Evolutionary conservation across 495 filamentous ascomycete species (phyloP).

Genomic region (Parathielavia appendiculata): DNA sequence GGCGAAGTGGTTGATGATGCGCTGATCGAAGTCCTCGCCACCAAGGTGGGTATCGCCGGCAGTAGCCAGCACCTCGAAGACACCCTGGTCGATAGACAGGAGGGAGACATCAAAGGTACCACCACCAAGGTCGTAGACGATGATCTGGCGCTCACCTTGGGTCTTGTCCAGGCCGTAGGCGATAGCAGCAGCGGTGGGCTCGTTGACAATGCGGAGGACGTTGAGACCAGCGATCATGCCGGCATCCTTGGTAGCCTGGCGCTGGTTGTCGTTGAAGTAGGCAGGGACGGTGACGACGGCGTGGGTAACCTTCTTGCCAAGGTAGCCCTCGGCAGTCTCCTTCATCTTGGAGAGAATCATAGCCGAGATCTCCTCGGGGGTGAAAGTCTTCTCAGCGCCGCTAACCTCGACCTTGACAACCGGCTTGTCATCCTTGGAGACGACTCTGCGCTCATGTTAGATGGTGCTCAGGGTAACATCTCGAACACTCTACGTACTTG

Average conservation of each 20-base stretch:
- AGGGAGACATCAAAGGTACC: constrained; percentile 99
- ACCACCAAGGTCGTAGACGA: constrained; percentile 98
- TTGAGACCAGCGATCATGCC: constrained; percentile 92
- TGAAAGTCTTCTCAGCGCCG: constrained; percentile 69
- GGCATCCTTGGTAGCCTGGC: constrained; percentile 97
- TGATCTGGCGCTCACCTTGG: constrained; percentile 81
- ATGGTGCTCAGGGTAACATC: neutral
- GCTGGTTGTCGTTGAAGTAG: constrained; percentile 99
- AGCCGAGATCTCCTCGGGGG: constrained; percentile 81
- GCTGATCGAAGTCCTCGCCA: constrained; percentile 99
- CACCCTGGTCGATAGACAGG: constrained; percentile 91
- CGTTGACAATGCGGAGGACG: constrained; percentile 96
- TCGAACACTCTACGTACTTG: constrained; percentile 41
- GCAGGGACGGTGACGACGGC: constrained; percentile 96
- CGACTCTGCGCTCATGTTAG: constrained; percentile 43
- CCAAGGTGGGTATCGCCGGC: constrained; percentile 99
- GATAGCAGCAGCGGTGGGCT: constrained; percentile 83
- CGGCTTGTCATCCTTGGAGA: constrained; percentile 77
- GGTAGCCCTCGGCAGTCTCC: constrained; percentile 88
- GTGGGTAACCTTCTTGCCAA: constrained; percentile 93
- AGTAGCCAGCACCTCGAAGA: constrained; percentile 96
- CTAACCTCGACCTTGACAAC: constrained; percentile 71
- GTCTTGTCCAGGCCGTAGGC: constrained; percentile 86
- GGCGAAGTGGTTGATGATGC: constrained; percentile 93
- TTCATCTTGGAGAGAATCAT: constrained; percentile 95